Evolutionary conservation across 1,284 basidiomycete genomes (phyloP), one percentile per base, ranked within the genome.

Genomic region (Sporisorium graminicola): DNA sequence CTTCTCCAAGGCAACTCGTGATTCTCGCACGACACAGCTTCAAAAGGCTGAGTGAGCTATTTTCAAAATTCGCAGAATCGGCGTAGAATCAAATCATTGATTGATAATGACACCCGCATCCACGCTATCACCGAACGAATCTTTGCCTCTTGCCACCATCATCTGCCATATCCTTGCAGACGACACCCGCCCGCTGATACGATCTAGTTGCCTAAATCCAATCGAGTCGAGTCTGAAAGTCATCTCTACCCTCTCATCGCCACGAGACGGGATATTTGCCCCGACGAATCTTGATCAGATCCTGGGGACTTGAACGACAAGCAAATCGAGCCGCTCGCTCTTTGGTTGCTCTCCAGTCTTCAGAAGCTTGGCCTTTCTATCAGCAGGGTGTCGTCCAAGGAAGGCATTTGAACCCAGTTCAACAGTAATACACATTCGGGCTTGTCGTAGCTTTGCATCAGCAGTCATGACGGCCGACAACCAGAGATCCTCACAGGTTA

Each of bases 111-210:
- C 35, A 61, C 26, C 53, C 56, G 63, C 58, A 31, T 31, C 44
- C 18, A 29, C 7, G 24, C 12, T 42, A 29, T 20, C 40, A 26
- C 12, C 5, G 4, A 26, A 18, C 7, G 52, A 31, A 50, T 50
- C 67, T 75, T 56, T 55, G 67, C 67, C 73, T 65, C 59, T 75
- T 67, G 73, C 73, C 73, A 75, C 73, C 73, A 75, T 75, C 67
- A 75, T 75, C 73, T 74, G 72, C 60, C 35, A 26, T 9, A 56
- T 44, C 56, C 59, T 63, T 66, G 69, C 69, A 72, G 69, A 72
- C 63, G 69, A 66, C 69, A 60, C 42, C 58, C 57, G 37, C 60
- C 65, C 65, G 69, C 47, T 56, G 52, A 52, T 26, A 58, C 69
- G 47, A 56, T 52, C 26, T n/a, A n/a, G 55, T 62, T 44, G 64